Percentiles rank a stretch among this genome's conserved stretches.
Evolutionary conservation across 2,329 filamentous ascomycete genomes (phyloP).

Genomic region (Neocucurbitaria cava): DNA sequence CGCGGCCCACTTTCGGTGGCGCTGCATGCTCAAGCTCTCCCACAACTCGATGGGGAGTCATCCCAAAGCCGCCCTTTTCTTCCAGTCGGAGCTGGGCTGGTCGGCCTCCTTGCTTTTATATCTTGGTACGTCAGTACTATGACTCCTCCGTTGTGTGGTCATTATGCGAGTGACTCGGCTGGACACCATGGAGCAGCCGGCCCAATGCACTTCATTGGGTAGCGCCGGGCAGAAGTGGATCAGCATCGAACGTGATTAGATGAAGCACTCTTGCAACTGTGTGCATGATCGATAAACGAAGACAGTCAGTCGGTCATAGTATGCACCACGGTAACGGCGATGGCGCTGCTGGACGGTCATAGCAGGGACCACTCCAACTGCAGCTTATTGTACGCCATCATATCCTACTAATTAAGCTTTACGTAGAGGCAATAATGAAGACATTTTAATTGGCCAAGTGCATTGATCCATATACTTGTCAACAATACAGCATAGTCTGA

Average conservation of each 20-base stretch:
- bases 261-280: not conserved
- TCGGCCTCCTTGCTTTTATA: not conserved
- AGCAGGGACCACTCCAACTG: too few relatives aligned
- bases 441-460: not conserved
- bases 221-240: conserved; percentile 13
- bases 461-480: too few relatives aligned
- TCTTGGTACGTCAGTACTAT: not conserved
- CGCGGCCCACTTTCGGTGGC: conserved; percentile 19
- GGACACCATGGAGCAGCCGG: conserved; percentile 7
- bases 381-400: too few relatives aligned
- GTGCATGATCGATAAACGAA: not conserved
- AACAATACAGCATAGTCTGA: not conserved
- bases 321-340: too few relatives aligned
- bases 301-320: not conserved
- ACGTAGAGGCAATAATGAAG: too few relatives aligned
- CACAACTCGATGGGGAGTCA: conserved; percentile 9
- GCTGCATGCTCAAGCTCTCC: conserved; percentile 9
- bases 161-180: conserved; percentile 2
- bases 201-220: conserved; percentile 25
- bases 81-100: not conserved
- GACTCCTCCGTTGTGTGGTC: not conserved
- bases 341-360: too few relatives aligned
- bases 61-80: conserved; percentile 18
- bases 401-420: too few relatives aligned
- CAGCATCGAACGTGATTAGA: not conserved